Percentiles rank a stretch among this genome's conserved stretches.
Conservation (phyloP, 495 filamentous ascomycete species). For the Cetradonia linearis region DNA sequence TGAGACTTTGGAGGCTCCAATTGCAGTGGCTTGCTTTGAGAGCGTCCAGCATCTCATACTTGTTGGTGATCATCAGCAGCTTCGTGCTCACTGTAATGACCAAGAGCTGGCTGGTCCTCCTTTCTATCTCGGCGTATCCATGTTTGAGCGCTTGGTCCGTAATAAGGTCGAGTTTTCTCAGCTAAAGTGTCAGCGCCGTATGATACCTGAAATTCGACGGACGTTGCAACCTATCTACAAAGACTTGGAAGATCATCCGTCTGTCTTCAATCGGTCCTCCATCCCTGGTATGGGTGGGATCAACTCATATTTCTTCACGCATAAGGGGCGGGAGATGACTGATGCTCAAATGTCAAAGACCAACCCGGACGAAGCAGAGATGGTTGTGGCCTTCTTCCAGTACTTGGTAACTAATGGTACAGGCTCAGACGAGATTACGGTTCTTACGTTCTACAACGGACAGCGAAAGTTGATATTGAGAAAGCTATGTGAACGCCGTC, state of each 20-base stretch:
- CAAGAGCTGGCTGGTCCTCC: slow-evolving; percentile 43
- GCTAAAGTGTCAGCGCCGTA: slow-evolving; percentile 54
- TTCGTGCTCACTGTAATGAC: slow-evolving; percentile 52
- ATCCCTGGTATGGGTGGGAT: slow-evolving; percentile 76
- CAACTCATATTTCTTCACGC: slow-evolving; percentile 62
- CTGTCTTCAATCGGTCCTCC: slow-evolving; percentile 48
- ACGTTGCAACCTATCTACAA: slow-evolving; percentile 60
- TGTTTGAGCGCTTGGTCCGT: slow-evolving; percentile 67
- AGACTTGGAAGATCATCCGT: slow-evolving; percentile 56
- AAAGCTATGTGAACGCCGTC: slow-evolving; percentile 39
- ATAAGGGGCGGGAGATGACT: slow-evolving; percentile 53
- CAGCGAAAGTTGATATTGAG: slow-evolving; percentile 58
- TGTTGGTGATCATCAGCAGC: slow-evolving; percentile 67
- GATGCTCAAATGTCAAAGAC: slow-evolving; percentile 59
- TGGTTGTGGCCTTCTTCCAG: slow-evolving; percentile 62
- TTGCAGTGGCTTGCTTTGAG: slow-evolving; percentile 54
- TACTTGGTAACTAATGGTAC: slow-evolving; percentile 65
- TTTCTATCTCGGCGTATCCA: slow-evolving; percentile 58
- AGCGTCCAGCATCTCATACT: slow-evolving; percentile 63
- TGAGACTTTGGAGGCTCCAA: slow-evolving; percentile 57
- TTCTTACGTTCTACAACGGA: slow-evolving; percentile 87
- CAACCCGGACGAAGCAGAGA: slow-evolving; percentile 66
- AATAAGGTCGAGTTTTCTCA: slow-evolving; percentile 55
- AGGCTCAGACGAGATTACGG: slow-evolving; percentile 52
- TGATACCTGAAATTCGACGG: slow-evolving; percentile 61